These are phyloP conservation scores for Fusarium armeniacum DNA, from an alignment of 2,329 filamentous ascomycete genomes.

Conservation along the genomic window DNA sequence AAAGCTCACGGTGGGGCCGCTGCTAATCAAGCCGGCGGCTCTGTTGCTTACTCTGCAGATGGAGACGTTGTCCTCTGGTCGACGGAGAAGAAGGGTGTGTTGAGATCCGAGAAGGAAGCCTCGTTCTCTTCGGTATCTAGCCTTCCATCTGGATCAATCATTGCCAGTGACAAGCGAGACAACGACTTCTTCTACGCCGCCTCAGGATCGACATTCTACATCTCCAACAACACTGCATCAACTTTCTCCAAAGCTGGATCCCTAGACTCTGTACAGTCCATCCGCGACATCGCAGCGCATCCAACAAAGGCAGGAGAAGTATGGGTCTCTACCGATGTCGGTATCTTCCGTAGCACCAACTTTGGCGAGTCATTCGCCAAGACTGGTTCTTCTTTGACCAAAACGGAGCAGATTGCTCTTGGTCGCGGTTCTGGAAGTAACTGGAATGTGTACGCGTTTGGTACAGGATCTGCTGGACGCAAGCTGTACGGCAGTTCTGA, in stretches of 20 bases:
- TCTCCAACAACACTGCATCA: slow-evolving; percentile 63
- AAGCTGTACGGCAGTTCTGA: slow-evolving; percentile 63
- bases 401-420: slow-evolving; percentile 60
- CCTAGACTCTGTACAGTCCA: slow-evolving; percentile 57
- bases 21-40: slow-evolving; percentile 60
- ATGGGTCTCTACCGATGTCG: slow-evolving; percentile 67
- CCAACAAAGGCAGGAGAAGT: slow-evolving; percentile 72
- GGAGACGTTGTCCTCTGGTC: slow-evolving; percentile 66
- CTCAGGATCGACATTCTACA: slow-evolving; percentile 63
- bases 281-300: slow-evolving; percentile 70
- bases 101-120: slow-evolving; percentile 58
- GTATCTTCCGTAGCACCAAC: slow-evolving; percentile 68
- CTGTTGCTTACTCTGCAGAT: slow-evolving; percentile 65
- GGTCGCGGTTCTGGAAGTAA: slow-evolving; percentile 56
- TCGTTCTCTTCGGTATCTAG: slow-evolving; percentile 62
- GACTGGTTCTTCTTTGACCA: slow-evolving; percentile 54
- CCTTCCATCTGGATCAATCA: slow-evolving; percentile 61
- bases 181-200: slow-evolving; percentile 67
- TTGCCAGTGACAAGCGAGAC: slow-evolving; percentile 68
- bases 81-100: slow-evolving; percentile 56
- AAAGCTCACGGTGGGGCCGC: slow-evolving; percentile 61
- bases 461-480: slow-evolving; percentile 58
- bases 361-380: slow-evolving; percentile 64
- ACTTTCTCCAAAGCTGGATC: slow-evolving; percentile 60
- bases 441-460: slow-evolving; percentile 65